Conservation (phyloP, 768 basidiomycete species). For the Kwoniella sp. region DNA sequence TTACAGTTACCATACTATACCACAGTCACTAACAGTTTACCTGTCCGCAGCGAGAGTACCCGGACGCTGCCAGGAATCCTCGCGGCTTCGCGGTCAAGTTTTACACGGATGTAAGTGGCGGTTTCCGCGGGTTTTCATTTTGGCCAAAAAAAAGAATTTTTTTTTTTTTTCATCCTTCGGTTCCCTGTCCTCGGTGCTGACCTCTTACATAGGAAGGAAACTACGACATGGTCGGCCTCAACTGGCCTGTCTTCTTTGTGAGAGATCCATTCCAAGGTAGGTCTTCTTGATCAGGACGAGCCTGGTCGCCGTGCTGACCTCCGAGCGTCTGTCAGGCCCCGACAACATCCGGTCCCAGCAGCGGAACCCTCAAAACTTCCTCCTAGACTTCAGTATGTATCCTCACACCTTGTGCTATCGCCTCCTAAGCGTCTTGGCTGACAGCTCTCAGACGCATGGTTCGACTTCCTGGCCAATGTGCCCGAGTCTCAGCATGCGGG, state of each 20-base stretch:
- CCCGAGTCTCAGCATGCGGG: slow-evolving; percentile 51
- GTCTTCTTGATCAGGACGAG: too few relatives aligned
- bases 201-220: slow-evolving; percentile 24
- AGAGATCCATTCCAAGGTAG: slow-evolving; percentile 39
- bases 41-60: slow-evolving; percentile 30
- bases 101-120: slow-evolving; percentile 31
- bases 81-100: slow-evolving; percentile 39
- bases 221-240: slow-evolving; percentile 36
- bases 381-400: slow-evolving; percentile 44
- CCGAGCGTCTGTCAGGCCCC: slow-evolving; percentile 20
- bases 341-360: slow-evolving; percentile 51
- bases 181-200: not conserved
- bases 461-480: slow-evolving; percentile 52
- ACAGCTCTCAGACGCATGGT: slow-evolving; percentile 40
- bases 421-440: not conserved
- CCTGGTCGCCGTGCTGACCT: too few relatives aligned
- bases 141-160: too few relatives aligned
- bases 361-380: slow-evolving; percentile 51
- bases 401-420: not conserved
- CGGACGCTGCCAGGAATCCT: slow-evolving; percentile 39
- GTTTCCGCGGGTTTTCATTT: too few relatives aligned
- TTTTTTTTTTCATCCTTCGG: too few relatives aligned
- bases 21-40: not conserved
- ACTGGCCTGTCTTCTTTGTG: slow-evolving; percentile 44
- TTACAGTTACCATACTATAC: not conserved